Base-by-base conservation (phyloP, 345 rosid genomes). In the Turnera subulata region DNA sequence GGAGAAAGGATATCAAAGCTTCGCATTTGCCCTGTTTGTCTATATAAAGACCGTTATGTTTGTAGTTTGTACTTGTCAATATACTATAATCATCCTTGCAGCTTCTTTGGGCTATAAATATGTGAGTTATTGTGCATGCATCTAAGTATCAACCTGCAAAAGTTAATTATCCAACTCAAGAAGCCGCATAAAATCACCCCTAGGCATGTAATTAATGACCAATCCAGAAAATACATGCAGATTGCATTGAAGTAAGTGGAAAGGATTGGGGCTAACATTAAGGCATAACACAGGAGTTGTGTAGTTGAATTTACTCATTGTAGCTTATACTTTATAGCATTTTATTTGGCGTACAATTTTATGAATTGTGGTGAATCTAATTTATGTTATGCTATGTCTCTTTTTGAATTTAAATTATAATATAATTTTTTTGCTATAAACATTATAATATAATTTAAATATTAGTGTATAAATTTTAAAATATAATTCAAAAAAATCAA, bases 11-110 rank as follows among this genome's bases (percentile, higher is more conserved):
- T 60, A 56, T 81, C 85, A 15, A 88, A 88, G 64, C 80, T 77
- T 73, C 78, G 72, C 85, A 61, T 70, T 73, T 81, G 44, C 98
- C 95, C 6, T 74, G 68, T 61, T 78, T 84, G 55, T 88, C 96
- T 9, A 91, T 71, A 47, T 70, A 78, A 77, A 84, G 59, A 14
- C 85, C 80, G 32, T 88, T 95, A 18, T 70, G n/a, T n/a, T n/a
- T n/a, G n/a, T n/a, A n/a, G 58, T 53, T 73, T 77, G 63, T 58
- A 56, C 72, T 72, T 74, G 57, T 64, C 72, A 1, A 75, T 56
- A 62, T 75, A 63, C 55, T 68, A 63, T 69, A 61, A 32, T 59
- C 47, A 37, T 63, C 55, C 19, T 52, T 71, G 43, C 38, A 50
- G 62, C 76, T 56, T 62, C 58, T 56, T 29, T 70, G 69, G 39